These are phyloP conservation scores for Colletotrichum coccodes DNA, from an alignment of 2,329 filamentous ascomycete species.

Conservation along the genomic window DNA sequence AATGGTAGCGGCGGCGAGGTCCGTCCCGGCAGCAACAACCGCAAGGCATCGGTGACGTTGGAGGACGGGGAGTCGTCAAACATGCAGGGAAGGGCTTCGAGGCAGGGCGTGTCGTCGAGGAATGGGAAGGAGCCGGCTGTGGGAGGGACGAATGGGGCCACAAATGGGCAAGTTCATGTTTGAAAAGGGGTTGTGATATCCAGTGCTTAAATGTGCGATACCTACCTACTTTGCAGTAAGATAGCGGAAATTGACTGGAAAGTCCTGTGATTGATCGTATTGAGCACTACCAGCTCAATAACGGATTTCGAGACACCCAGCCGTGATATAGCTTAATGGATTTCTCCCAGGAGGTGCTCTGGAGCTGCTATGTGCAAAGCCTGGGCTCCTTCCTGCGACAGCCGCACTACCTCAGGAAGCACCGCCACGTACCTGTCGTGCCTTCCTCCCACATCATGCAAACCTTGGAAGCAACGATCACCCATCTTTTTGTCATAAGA, in stretches of 20 bases:
- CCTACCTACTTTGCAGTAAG: not conserved
- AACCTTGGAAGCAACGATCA: not conserved
- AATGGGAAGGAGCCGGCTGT: slow-evolving; percentile 5
- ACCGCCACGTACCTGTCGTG: not conserved
- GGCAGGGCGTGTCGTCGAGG: slow-evolving; percentile 22
- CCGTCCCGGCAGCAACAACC: not conserved
- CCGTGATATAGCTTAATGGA: too few relatives aligned
- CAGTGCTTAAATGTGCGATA: not conserved
- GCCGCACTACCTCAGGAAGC: not conserved
- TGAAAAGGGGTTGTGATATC: not conserved
- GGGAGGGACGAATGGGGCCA: slow-evolving; percentile 11
- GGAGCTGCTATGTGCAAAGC: not conserved
- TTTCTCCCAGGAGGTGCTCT: not conserved
- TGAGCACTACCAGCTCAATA: too few relatives aligned
- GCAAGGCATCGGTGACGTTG: slow-evolving; percentile 4
- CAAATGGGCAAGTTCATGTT: slow-evolving; percentile 12
- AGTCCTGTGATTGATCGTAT: too few relatives aligned
- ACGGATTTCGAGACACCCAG: too few relatives aligned
- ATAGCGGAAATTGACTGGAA: not conserved
- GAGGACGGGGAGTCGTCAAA: slow-evolving; percentile 25
- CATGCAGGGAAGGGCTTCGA: slow-evolving; percentile 22
- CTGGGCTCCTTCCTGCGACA: not conserved
- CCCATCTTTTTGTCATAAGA: not conserved
- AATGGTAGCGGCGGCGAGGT: slow-evolving; percentile 10
- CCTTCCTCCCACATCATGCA: not conserved